Evolutionary conservation across 768 basidiomycete genomes (phyloP), one percentile per base, ranked within the genome.

Genomic region (Mycena sanguinolenta): DNA sequence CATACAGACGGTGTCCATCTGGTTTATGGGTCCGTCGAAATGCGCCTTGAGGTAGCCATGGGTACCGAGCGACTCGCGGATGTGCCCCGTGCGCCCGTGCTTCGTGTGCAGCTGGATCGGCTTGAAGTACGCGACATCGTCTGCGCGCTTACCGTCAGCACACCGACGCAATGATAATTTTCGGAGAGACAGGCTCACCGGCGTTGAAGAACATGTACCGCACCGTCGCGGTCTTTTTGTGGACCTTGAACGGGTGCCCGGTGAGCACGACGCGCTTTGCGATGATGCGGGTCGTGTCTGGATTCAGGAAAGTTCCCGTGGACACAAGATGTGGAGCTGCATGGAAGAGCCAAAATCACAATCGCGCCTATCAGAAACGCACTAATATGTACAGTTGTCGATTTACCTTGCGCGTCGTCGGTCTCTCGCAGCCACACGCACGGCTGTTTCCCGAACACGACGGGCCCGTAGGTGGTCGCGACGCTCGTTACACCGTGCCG

Each of bases 121-220:
- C 79, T 95, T 93, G 86, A 94, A 98, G 81, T 97, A 99, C 49
- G 89, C 85, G 58, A 98, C 88, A 78, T 99, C 97, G 54, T 95
- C 95, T 90, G 77, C 21, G 63, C 49, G 16, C 57, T 49, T 1
- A 30, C 49, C 32, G 67, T 74, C 71, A 36, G 66, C 50, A 71
- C 32, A 36, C 38, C 59, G 54, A 67, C 64, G 30, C 59, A 57
- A 17, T 34, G 27, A 36, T 23, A 25, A 58, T 23, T 28, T 3
- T 65, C 6, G 25, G 17, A 42, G 38, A 28, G n/a, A 52, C 34
- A 49, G 21, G 69, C 86, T 34, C 73, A 93, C 93, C 92, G 46
- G 91, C 75, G 80, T 97, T 92, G 88, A 99, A 99, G 84, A 99
- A 99, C 95, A 99, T 95, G 84, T 98, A 99, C 64, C 97, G 92